Base-by-base conservation (phyloP, 257 asterid genomes). In the Petrea volubilis region DNA sequence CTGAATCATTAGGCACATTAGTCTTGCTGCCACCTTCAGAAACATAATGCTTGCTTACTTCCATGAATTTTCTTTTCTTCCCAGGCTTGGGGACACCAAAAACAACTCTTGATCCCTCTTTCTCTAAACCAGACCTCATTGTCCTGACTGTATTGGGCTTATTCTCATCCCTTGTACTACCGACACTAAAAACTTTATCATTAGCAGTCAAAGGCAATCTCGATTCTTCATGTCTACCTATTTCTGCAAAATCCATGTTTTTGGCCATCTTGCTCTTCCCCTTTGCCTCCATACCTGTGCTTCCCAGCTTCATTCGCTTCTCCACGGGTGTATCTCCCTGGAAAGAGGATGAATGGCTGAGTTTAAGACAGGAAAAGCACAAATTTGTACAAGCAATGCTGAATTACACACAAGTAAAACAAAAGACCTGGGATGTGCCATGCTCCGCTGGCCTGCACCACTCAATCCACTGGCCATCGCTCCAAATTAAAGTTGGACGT, bases 81-180 rank as follows among this genome's bases (percentile, higher is more conserved):
- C 97, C 99, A 66, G 97, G 99, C 75, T 83, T 88, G 8, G 99
- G 98, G 60, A 92, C 91, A 33, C 99, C 99, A 74, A 92, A 85
- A 43, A 92, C 70, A 76, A 88, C 96, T 78, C 86, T 77, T 46
- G 97, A 79, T 60, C 94, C 88, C 78, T 87, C 96, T 80, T 84
- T 95, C 79, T 80, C 92, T 53, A 81, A 74, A 61, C 94, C 99
- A 70, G 91, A 80, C 85, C 95, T 87, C 91, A 66, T 72, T 17
- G 89, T 80, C 77, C 92, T 79, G 28, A 70, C 86, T 20, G 70
- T 61, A 72, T 77, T 89, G 20, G 81, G 83, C 80, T 84, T 86
- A 40, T 80, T 84, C 66, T 77, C 95, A 40, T 79, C 89, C 75
- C 71, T 84, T 13, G 38, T 78, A 76, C 72, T 82, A 25, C 99